Percentiles rank a stretch among this genome's conserved stretches.
Conservation (phyloP, 768 basidiomycete species). For the Agrocybe praecox region DNA sequence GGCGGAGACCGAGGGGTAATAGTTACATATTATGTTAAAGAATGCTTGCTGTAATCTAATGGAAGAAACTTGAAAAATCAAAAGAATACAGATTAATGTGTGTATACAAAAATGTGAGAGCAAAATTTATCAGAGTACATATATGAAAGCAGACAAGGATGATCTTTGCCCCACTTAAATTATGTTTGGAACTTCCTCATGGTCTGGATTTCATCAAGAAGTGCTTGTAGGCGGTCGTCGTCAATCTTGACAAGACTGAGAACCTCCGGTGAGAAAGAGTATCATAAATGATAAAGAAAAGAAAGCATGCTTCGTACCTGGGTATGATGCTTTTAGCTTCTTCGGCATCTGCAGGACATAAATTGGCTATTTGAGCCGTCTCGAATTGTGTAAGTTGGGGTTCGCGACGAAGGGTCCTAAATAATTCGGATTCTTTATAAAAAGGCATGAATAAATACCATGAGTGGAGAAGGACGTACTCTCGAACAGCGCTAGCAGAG, state of each 20-base stretch:
- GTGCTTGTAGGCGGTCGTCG: conserved; percentile 79
- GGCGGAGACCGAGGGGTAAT: conserved; percentile 60
- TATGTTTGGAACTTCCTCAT: conserved; percentile 89
- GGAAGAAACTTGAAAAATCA: neutral
- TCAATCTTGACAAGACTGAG: conserved; percentile 83
- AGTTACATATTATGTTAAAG: conserved; percentile 10
- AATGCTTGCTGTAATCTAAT: neutral
- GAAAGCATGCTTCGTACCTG: conserved; percentile 49
- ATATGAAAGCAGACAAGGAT: neutral
- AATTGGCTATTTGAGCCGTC: conserved; percentile 89
- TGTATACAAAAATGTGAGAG: neutral
- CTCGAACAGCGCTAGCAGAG: conserved; percentile 84
- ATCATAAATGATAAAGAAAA: neutral
- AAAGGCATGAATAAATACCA: neutral
- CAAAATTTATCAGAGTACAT: neutral
- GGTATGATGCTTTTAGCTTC: conserved; percentile 92
- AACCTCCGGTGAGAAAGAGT: neutral
- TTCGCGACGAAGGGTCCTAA: conserved; percentile 77
- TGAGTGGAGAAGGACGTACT: conserved; percentile 52
- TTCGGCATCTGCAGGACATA: conserved; percentile 86
- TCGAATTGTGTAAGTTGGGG: conserved; percentile 86
- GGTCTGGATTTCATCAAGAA: conserved; percentile 87
- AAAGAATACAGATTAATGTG: conserved; percentile 15
- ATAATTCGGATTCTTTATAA: neutral
- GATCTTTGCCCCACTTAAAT: conserved; percentile 14